Percentiles rank a stretch among this genome's conserved stretches.
phyloP scores from a whole-genome alignment of 2,329 filamentous ascomycete genomes.

The Colletotrichum musicola region DNA sequence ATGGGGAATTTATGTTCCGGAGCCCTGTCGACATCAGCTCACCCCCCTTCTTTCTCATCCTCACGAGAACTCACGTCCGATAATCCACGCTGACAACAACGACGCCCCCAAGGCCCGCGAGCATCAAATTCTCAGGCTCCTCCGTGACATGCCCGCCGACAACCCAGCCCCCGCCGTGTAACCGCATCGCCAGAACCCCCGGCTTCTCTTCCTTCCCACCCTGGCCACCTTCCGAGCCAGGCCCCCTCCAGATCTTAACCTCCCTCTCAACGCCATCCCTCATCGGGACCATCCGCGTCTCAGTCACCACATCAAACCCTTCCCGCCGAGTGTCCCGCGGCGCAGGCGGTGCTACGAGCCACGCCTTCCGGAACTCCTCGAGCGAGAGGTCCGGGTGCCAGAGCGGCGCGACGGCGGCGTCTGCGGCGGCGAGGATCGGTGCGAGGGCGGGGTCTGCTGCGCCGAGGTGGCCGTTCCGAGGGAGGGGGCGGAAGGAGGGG shows the following conservation, averaged over 20 bases:
- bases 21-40: conserved; percentile 45
- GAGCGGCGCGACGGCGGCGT: conserved; percentile 43
- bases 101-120: conserved; percentile 48
- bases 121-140: conserved; percentile 50
- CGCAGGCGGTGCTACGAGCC: conserved; percentile 43
- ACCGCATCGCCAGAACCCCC: conserved; percentile 48
- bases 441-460: conserved; percentile 49
- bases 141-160: conserved; percentile 51
- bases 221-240: too few species aligned
- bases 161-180: conserved; percentile 53
- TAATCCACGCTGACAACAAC: conserved; percentile 55
- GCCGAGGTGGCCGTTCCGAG: conserved; percentile 51
- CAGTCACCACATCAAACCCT: conserved; percentile 49
- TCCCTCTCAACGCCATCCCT: conserved; percentile 51
- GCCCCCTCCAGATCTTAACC: conserved; percentile 52
- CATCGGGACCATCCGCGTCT: conserved; percentile 45
- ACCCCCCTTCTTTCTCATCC: conserved; percentile 15
- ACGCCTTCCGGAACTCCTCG: conserved; percentile 45
- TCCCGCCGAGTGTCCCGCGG: conserved; percentile 48
- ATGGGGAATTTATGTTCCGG: conserved; percentile 53
- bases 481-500: conserved; percentile 49
- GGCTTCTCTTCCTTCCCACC: conserved; percentile 11
- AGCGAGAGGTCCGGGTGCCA: conserved; percentile 47
- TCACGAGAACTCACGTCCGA: conserved; percentile 46
- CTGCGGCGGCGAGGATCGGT: conserved; percentile 44